Evolutionary conservation across 2,329 filamentous ascomycete species (phyloP), one percentile per base, ranked within the genome.

Genomic region (Sodiomyces alkalinus): DNA sequence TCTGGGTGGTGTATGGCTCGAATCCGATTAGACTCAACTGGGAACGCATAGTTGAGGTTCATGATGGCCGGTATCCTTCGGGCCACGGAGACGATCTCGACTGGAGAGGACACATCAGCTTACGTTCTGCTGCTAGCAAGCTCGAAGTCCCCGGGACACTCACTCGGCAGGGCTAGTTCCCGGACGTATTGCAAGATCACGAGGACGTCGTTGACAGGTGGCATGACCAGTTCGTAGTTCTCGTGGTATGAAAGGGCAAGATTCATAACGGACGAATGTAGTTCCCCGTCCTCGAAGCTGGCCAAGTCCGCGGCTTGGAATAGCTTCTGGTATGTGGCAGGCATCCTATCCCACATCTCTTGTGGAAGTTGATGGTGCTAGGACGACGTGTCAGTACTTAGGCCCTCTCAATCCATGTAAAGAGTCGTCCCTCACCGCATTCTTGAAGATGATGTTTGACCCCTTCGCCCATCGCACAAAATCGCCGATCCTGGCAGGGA

Each of bases 401-500:
- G n/a, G n/a, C n/a, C n/a, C 23, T 17, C 8, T 9, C 7, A 3
- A 11, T 11, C 8, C 8, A 22, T 6, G 23, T 17, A 4, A 17
- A 12, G 9, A n/a, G 9, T 25, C 8, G 11, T 6, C 4, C 5
- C 8, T 48, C 49, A 74, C 72, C 13, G 78, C 77, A 39, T 70
- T 62, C 25, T 78, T 65, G 48, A 78, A 96, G 0, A 78, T 65
- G 16, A 96, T 62, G 31, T 78, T 68, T 26, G 75, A 74, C 32
- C 58, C 58, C 26, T 64, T 67, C 11, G 69, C 70, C 74, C 80
- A 92, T 24, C 59, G 56, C 30, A 64, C 64, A 9, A 96, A 51
- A 38, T 92, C 80, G 8, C 73, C 76, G 6, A 87, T 56, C 14
- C 74, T 72, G n/a, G 81, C 62, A 0, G 86, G 83, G 31, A 90